Percentiles rank a stretch among this genome's conserved stretches.
These are phyloP conservation scores for Acrocalymma vagum DNA, from an alignment of 2,329 filamentous ascomycete genomes.

Conservation along the genomic window DNA sequence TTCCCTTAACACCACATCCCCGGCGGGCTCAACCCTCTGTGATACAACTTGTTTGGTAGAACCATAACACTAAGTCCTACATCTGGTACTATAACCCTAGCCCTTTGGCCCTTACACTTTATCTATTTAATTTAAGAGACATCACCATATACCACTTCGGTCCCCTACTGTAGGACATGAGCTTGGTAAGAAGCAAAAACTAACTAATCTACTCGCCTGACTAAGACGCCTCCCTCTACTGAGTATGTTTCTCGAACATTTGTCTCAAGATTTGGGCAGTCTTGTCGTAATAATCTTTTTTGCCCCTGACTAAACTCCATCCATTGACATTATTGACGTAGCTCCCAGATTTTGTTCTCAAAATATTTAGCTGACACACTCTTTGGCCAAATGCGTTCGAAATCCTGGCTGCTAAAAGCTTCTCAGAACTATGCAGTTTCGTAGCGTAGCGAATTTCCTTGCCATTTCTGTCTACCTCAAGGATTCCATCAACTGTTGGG, in stretches of 20 bases:
- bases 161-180: too few species aligned
- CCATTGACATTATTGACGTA: slow-evolving; percentile 99
- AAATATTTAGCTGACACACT: slow-evolving; percentile 94
- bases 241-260: slow-evolving; percentile 84
- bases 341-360: slow-evolving; percentile 89
- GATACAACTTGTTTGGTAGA: too few species aligned
- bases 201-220: too few species aligned
- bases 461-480: slow-evolving; percentile 94
- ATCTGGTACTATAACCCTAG: too few species aligned
- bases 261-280: slow-evolving; percentile 86
- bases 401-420: slow-evolving; percentile 87
- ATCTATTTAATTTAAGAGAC: too few species aligned
- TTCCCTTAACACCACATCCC: too few species aligned
- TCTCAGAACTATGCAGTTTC: slow-evolving; percentile 79
- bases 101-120: too few species aligned
- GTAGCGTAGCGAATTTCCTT: slow-evolving; percentile 98
- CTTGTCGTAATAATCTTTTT: slow-evolving; percentile 97
- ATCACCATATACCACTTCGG: too few species aligned
- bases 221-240: slow-evolving; percentile 66
- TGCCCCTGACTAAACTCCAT: slow-evolving; percentile 99
- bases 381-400: slow-evolving; percentile 91
- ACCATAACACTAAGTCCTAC: too few species aligned
- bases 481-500: slow-evolving; percentile 94
- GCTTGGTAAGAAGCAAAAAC: too few species aligned
- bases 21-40: too few species aligned